A percentile compares a stretch with the other conserved stretches of the same genome.
Conservation (phyloP, 176 grass and related monocot genomes). For the Miscanthus lutarioriparius region DNA sequence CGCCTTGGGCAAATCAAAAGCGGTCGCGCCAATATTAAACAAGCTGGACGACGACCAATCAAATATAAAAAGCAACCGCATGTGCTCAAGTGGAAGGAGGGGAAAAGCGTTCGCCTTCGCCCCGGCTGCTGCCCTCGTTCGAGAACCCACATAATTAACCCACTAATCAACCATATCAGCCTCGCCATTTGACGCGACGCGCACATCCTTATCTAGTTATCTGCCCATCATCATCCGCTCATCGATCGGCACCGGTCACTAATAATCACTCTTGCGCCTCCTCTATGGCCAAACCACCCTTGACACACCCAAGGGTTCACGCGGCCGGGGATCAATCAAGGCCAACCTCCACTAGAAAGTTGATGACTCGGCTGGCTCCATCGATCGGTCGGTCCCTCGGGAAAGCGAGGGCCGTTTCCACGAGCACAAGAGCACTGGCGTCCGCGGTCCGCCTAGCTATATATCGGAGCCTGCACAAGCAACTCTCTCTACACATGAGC, state of each 20-base stretch:
- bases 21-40: background rate
- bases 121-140: background rate
- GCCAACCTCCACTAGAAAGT: background rate
- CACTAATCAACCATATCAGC: background rate
- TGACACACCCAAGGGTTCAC: slow-evolving; percentile 45
- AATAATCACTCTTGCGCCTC: background rate
- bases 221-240: too few species aligned
- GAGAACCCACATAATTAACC: background rate
- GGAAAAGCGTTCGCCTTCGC: background rate
- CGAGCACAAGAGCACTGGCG: background rate
- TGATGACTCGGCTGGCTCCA: background rate
- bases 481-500: background rate
- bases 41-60: background rate
- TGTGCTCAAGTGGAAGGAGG: background rate
- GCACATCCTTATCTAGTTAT: background rate
- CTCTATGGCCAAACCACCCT: slow-evolving; percentile 35
- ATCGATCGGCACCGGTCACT: background rate
- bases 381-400: background rate
- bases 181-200: background rate
- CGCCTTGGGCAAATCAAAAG: background rate
- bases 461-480: slow-evolving; percentile 2
- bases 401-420: slow-evolving; percentile 44
- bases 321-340: too few species aligned
- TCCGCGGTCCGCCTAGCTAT: background rate
- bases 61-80: background rate